Conservation (phyloP, 768 basidiomycete species). For the Pulveroboletus sp. region DNA sequence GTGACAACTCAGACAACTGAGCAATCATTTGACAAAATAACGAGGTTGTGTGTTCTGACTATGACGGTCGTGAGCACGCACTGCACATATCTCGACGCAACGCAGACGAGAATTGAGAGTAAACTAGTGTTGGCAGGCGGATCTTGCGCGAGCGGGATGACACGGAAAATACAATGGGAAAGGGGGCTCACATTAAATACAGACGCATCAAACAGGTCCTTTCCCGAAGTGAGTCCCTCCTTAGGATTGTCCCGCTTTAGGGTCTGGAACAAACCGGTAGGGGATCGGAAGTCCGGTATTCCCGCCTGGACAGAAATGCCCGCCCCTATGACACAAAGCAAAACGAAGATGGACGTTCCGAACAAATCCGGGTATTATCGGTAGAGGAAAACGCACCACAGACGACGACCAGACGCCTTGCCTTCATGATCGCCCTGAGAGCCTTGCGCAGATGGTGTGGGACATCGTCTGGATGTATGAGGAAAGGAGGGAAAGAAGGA, state of each 20-base stretch:
- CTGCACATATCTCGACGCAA: background rate
- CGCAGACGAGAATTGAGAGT: background rate
- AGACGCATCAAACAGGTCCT: constrained; percentile 87
- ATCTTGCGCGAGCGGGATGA: constrained; percentile 1
- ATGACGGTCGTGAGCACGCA: constrained; percentile 22
- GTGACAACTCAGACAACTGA: constrained; percentile 67
- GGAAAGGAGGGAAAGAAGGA: constrained; percentile 53
- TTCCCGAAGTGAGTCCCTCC: constrained; percentile 66
- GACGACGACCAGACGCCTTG: constrained; percentile 79
- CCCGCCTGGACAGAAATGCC: constrained; percentile 85
- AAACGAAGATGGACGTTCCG: background rate
- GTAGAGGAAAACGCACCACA: constrained; percentile 54
- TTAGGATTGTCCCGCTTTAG: constrained; percentile 75
- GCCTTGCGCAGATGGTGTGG: constrained; percentile 46
- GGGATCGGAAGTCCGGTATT: constrained; percentile 86
- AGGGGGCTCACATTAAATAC: constrained; percentile 67
- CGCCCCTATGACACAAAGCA: constrained; percentile 50
- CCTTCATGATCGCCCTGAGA: constrained; percentile 67
- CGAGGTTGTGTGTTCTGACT: constrained; percentile 72
- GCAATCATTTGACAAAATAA: constrained; percentile 90
- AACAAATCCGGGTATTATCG: constrained; percentile 11
- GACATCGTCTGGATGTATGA: constrained; percentile 44
- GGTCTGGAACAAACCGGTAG: constrained; percentile 73
- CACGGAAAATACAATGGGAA: background rate
- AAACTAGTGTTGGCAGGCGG: background rate